Evolutionary conservation across 345 rosid species (phyloP), one percentile per base, ranked within the genome.

Genomic region (Carallia pectinifolia): DNA sequence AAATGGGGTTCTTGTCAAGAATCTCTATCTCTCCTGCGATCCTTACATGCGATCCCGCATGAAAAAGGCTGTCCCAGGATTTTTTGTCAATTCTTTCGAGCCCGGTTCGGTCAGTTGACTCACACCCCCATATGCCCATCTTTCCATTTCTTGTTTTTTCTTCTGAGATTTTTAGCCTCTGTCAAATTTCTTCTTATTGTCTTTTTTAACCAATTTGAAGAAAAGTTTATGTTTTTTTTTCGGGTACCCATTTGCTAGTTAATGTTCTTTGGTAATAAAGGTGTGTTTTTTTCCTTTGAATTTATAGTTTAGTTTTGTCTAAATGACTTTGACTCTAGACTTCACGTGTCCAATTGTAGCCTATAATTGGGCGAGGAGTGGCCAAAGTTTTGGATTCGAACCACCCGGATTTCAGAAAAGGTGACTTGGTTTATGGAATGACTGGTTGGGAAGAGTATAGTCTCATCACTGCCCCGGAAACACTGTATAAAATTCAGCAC

Each of bases 371-470:
- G 27, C 66, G 61, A 63, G 89, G 89, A 70, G 90, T 88, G 78
- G 79, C 81, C 63, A 81, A 83, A 64, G 79, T 90, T 44, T 33
- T 87, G 82, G 86, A 85, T 44, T 90, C 92, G 17, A 81, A 68
- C 2, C 73, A 82, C 58, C 80, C 83, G 0, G 82, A 79, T 13
- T 83, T 80, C 86, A 71, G 75, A 62, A 67, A 64, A 34, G 88
- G 83, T 2, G 88, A 90, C 69, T 66, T 85, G 37, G 79, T 85
- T 53, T 84, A 85, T 90, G 93, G 90, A 60, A 59, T 52, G 2
- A 84, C 88, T 44, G 80, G 83, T 4, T 90, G 90, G 97, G 92
- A 88, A 64, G 88, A 90, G 80, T 84, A 88, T 23, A 79, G 81
- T 73, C 73, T 79, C 37, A 66, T 85, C 6, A 79, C 74, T 40